phyloP scores from a whole-genome alignment of 257 asterid species.

The Rhazya stricta region DNA sequence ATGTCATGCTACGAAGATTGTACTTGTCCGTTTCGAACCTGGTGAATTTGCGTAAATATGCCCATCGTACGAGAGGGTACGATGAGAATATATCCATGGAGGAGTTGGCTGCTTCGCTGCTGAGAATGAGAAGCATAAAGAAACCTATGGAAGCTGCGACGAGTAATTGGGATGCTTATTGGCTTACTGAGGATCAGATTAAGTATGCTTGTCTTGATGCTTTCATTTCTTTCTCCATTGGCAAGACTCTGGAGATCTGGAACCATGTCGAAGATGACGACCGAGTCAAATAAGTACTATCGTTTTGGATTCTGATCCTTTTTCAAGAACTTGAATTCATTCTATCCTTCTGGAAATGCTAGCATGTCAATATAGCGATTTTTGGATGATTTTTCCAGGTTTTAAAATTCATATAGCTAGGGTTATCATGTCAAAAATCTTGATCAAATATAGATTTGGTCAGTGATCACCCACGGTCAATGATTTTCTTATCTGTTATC shows the following conservation, averaged over 20 bases:
- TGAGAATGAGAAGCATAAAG: conserved; percentile 17
- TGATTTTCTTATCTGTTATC: too few species aligned
- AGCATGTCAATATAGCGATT: too few species aligned
- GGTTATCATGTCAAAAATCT: too few species aligned
- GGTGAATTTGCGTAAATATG: conserved; percentile 32
- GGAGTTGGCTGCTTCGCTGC: conserved; percentile 17
- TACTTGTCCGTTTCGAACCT: conserved; percentile 13
- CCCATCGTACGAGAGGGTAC: background rate
- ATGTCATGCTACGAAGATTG: background rate
- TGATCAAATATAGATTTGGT: too few species aligned
- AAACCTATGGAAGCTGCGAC: conserved; percentile 7
- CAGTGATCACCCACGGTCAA: too few species aligned
- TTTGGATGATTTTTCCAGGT: too few species aligned
- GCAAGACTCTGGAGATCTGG: background rate
- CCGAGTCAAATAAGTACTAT: background rate
- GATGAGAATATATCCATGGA: conserved; percentile 13
- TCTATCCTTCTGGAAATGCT: too few species aligned
- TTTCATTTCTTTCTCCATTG: conserved; percentile 18
- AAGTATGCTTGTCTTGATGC: conserved; percentile 26
- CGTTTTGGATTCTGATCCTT: too few species aligned
- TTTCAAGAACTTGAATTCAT: too few species aligned
- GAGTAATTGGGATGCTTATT: conserved; percentile 18
- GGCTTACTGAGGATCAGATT: conserved; percentile 18
- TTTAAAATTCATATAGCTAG: too few species aligned
- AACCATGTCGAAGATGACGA: background rate